Base-by-base conservation (phyloP, 768 basidiomycete genomes). In the Thelephora ganbajun region DNA sequence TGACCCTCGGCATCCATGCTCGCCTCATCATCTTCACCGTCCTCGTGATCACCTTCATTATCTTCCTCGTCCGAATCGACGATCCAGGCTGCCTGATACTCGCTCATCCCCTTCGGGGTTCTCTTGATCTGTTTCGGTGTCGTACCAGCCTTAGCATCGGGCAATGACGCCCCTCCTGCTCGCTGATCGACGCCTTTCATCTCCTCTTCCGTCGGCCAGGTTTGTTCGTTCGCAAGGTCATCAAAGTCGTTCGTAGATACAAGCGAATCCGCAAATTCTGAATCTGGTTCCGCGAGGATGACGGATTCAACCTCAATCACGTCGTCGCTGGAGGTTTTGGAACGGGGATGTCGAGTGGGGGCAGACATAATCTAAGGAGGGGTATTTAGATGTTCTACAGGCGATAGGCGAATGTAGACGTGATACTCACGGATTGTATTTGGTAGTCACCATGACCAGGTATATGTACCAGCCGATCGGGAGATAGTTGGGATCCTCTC, bases 181-280 rank as follows among this genome's bases (percentile, higher is more conserved):
- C 50, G 47, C 23, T 59, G 53, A 3, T 52, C 61, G 3, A 57
- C 65, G 5, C 64, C 73, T 18, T 67, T 68, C 81, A 97, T 88
- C 61, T 97, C 94, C 58, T 97, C 94, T 61, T 97, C 91, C 0
- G 91, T 94, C 0, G 94, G 94, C 93, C 94, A 97, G 0, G 94
- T 99, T 62, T 99, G 94, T 57, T 99, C 94, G 59, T 94, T 96
- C 33, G 73, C 78, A 63, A 96, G 73, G 48, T 88, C 81, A 56
- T 97, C 92, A 3, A 84, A 87, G 19, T 86, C 79, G 60, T 94
- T 92, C 44, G 75, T 81, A 1, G 90, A 91, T 11, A 87, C 74
- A 44, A 97, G 66, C 5, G 91, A 91, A 61, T 97, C 93, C 0
- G 83, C 86, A 1, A 77, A 69, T 0, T 76, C 71, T 0, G 69